A percentile compares a stretch with the other conserved stretches of the same genome.
These are phyloP conservation scores for Lipomyces yamanashiensis DNA, from an alignment of 805 yeast genomes.

Conservation along the genomic window DNA sequence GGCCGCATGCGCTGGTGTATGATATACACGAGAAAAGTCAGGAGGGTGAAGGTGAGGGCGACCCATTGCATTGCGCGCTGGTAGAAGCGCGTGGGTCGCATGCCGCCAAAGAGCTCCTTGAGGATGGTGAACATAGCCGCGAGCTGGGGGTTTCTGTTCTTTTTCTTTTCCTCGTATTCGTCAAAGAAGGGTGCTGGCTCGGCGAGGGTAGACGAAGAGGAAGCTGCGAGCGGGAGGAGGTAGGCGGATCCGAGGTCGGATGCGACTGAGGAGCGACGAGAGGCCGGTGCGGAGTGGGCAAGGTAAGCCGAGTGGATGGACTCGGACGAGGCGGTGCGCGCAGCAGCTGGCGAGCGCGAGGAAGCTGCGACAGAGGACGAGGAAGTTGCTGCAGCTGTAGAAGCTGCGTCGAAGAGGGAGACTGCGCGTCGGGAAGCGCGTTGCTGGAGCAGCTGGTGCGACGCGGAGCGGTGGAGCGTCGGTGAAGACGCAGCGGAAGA, in stretches of 20 bases:
- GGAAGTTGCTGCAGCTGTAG: conserved; percentile 11
- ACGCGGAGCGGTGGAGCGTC: conserved; percentile 8
- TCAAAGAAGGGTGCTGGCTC: background rate
- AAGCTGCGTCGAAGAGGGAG: conserved; percentile 19
- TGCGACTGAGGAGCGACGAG: conserved; percentile 2
- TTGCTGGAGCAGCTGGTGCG: conserved; percentile 3
- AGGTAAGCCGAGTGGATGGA: background rate
- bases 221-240: background rate
- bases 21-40: conserved; percentile 23
- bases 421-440: conserved; percentile 26
- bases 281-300: background rate
- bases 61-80: conserved; percentile 31
- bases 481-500: background rate
- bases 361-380: background rate
- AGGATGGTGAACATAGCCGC: background rate
- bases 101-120: too few relatives aligned
- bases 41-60: conserved; percentile 22
- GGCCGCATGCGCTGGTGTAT: conserved; percentile 11
- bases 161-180: background rate
- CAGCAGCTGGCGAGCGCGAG: too few relatives aligned
- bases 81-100: conserved; percentile 26
- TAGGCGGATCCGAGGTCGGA: conserved; percentile 2
- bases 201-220: background rate
- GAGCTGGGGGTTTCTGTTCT: background rate
- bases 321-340: too few relatives aligned